A percentile compares a stretch with the other conserved stretches of the same genome.
Evolutionary conservation across 257 asterid genomes (phyloP).

Genomic region (Ligustrum vulgare): DNA sequence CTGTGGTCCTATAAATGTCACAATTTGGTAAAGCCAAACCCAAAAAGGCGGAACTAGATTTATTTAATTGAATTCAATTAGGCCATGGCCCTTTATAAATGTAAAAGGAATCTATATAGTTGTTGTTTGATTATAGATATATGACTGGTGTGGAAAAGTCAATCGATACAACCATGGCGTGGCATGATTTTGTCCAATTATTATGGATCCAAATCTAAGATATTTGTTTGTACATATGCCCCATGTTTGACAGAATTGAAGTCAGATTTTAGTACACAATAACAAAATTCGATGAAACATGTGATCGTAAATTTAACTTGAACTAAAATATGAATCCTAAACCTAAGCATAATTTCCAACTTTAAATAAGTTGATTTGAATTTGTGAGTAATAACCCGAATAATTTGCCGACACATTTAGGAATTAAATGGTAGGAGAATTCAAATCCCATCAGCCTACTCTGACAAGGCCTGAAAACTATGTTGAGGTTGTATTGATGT

Average conservation of each 20-base stretch:
- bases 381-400: neutral
- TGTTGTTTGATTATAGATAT: slow-evolving; percentile 5
- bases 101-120: slow-evolving; percentile 5
- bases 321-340: no score
- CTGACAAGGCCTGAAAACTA: no score
- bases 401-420: neutral
- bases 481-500: no score
- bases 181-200: slow-evolving; percentile 31
- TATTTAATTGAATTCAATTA: neutral
- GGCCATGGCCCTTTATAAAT: neutral
- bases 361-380: neutral
- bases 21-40: neutral
- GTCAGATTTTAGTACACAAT: no score
- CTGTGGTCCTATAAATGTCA: neutral
- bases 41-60: slow-evolving; percentile 14
- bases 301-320: no score
- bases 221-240: no score
- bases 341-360: neutral
- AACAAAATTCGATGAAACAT: no score
- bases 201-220: slow-evolving; percentile 7
- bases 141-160: slow-evolving; percentile 21
- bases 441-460: no score
- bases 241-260: neutral
- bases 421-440: no score
- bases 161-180: slow-evolving; percentile 27